phyloP scores from a whole-genome alignment of 2,329 filamentous ascomycete species.

The Ciborinia camelliae region DNA sequence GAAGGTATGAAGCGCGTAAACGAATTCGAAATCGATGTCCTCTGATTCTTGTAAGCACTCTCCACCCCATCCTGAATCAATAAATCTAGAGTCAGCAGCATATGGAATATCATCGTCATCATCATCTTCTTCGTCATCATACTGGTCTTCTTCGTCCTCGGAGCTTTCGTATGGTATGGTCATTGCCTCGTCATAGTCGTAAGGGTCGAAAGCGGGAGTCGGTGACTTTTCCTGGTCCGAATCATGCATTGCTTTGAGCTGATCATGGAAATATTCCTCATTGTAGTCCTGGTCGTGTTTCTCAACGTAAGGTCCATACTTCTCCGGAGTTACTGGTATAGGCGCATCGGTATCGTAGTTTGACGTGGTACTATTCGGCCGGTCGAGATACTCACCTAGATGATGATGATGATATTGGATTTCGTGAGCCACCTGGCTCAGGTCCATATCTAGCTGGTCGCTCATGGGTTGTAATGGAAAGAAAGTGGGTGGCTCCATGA shows the following conservation, averaged over 20 bases:
- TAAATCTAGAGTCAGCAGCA: slow-evolving; percentile 55
- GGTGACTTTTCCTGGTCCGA: not conserved
- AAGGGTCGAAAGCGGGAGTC: not conserved
- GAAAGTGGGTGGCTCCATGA: slow-evolving; percentile 33
- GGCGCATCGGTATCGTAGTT: slow-evolving; percentile 49
- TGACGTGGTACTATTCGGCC: slow-evolving; percentile 24
- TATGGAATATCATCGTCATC: slow-evolving; percentile 54
- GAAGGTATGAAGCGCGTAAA: slow-evolving; percentile 96
- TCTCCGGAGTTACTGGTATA: not conserved
- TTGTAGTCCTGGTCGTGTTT: slow-evolving; percentile 27
- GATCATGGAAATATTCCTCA: slow-evolving; percentile 24
- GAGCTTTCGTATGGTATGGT: slow-evolving; percentile 32
- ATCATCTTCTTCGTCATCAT: slow-evolving; percentile 53
- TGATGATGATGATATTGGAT: slow-evolving; percentile 44
- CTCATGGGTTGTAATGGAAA: slow-evolving; percentile 29
- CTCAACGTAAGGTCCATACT: slow-evolving; percentile 18
- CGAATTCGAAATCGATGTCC: slow-evolving; percentile 99
- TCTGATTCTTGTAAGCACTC: slow-evolving; percentile 91
- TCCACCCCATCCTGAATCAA: slow-evolving; percentile 71
- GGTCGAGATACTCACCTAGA: slow-evolving; percentile 48
- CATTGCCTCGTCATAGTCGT: slow-evolving; percentile 29
- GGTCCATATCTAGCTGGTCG: slow-evolving; percentile 29
- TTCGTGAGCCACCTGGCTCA: slow-evolving; percentile 27
- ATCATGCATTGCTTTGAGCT: slow-evolving; percentile 19
- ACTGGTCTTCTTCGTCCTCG: slow-evolving; percentile 35